phyloP scores from a whole-genome alignment of 306 rosid species.

The Begonia fuchsioides region DNA sequence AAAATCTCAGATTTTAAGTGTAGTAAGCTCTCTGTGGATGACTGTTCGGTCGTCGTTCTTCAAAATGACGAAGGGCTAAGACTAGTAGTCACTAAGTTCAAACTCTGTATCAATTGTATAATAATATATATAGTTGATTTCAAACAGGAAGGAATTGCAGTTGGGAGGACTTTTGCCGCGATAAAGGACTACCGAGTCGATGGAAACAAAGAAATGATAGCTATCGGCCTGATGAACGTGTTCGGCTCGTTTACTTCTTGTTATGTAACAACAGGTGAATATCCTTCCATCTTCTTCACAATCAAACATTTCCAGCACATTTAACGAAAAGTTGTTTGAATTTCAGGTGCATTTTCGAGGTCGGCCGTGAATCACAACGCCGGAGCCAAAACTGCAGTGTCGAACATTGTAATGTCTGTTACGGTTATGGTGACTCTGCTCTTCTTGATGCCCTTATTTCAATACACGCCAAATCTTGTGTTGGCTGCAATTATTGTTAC shows the following conservation, averaged over 20 bases:
- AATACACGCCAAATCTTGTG: slow-evolving; percentile 82
- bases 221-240: slow-evolving; percentile 86
- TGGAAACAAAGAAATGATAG: slow-evolving; percentile 99
- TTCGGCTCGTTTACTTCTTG: slow-evolving; percentile 90
- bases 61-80: no score
- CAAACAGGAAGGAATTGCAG: slow-evolving; percentile 94
- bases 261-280: slow-evolving; percentile 77
- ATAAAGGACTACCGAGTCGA: slow-evolving; percentile 69
- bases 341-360: slow-evolving; percentile 75
- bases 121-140: not conserved
- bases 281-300: no score
- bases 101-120: no score
- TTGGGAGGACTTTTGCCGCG: slow-evolving; percentile 92
- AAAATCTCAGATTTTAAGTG: no score
- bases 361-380: slow-evolving; percentile 94
- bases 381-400: slow-evolving; percentile 76
- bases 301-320: not conserved
- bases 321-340: slow-evolving; percentile 5
- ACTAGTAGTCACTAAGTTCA: no score
- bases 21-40: no score
- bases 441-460: slow-evolving; percentile 83
- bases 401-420: slow-evolving; percentile 86
- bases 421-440: slow-evolving; percentile 90
- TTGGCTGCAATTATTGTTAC: slow-evolving; percentile 83
- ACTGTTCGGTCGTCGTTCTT: no score